Percentiles rank a stretch among this genome's conserved stretches.
phyloP scores from a whole-genome alignment of 1,284 basidiomycete species.

The Irpex sp. region DNA sequence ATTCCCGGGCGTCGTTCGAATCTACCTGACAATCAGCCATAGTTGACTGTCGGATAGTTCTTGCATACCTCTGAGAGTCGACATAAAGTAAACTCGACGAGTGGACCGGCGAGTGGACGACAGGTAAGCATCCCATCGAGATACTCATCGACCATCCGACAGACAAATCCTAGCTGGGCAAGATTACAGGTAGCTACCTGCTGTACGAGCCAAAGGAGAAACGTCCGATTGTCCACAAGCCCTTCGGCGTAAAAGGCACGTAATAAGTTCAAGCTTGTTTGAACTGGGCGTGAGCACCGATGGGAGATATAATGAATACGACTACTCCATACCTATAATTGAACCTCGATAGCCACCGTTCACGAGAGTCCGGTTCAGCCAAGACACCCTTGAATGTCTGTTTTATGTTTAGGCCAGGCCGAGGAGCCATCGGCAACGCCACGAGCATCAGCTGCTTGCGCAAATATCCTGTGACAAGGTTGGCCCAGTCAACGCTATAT shows the following conservation, averaged over 20 bases:
- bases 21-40: slow-evolving; percentile 32
- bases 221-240: slow-evolving; percentile 78
- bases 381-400: slow-evolving; percentile 77
- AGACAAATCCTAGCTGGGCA: slow-evolving; percentile 82
- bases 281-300: background rate
- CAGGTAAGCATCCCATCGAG: slow-evolving; percentile 67
- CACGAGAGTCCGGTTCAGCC: slow-evolving; percentile 63
- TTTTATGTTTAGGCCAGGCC: slow-evolving; percentile 73
- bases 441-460: slow-evolving; percentile 89
- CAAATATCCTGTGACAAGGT: slow-evolving; percentile 82
- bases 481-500: slow-evolving; percentile 91
- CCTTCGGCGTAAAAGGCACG: slow-evolving; percentile 78
- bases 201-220: slow-evolving; percentile 83
- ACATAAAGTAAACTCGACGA: slow-evolving; percentile 62
- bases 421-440: slow-evolving; percentile 73
- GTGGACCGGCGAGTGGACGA: slow-evolving; percentile 61
- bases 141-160: slow-evolving; percentile 77
- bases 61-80: slow-evolving; percentile 66
- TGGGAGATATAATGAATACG: slow-evolving; percentile 14
- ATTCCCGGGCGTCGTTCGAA: slow-evolving; percentile 45
- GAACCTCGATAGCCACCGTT: slow-evolving; percentile 80
- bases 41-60: slow-evolving; percentile 2
- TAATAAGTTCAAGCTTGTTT: slow-evolving; percentile 64
- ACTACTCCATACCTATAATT: slow-evolving; percentile 61
- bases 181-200: slow-evolving; percentile 76